Evolutionary conservation across 495 filamentous ascomycete species (phyloP), one percentile per base, ranked within the genome.

Genomic region (Daldinia concentrica): DNA sequence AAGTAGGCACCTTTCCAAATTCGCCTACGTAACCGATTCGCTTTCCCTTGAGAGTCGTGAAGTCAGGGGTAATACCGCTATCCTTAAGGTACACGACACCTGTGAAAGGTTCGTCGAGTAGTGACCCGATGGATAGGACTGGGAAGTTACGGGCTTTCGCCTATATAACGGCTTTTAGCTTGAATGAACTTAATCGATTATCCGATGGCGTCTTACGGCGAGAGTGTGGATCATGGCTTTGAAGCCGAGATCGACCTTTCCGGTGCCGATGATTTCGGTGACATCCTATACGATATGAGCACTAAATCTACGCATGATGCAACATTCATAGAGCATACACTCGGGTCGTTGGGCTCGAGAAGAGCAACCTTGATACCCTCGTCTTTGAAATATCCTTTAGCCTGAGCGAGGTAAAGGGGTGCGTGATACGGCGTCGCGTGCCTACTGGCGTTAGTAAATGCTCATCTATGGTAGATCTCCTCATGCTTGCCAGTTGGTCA

Each of bases 221-320:
- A 91, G 83, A 27, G 89, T 91, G 74, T 91, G 89, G 72, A 91
- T 91, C 90, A 91, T 91, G 64, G 90, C 89, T 77, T 91, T 91
- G 84, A 91, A 91, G 37, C 88, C 90, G 79, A 91, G 87, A 77
- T 91, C 89, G 50, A 90, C 86, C 75, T 90, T 91, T 65, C 86
- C 87, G 70, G 86, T 89, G 43, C 90, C 89, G 74, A 91, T 89
- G 78, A 91, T 90, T 78, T 91, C 89, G 74, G 89, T 91, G 66
- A 91, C 89, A 84, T 91, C 76, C 74, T 81, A 45, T 26, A 19
- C 19, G 17, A 15, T 48, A 29, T 73, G 26, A 73, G 71, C 39
- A 58, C 34, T 66, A n/a, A 4, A 59, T 56, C n/a, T 36, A 26
- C 6, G 50, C 41, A 50, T 30, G n/a, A 50, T 19, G n/a, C 26